Evolutionary conservation across 2,329 filamentous ascomycete species (phyloP).

Genomic region (Stagonosporopsis cucurbitacearum): DNA sequence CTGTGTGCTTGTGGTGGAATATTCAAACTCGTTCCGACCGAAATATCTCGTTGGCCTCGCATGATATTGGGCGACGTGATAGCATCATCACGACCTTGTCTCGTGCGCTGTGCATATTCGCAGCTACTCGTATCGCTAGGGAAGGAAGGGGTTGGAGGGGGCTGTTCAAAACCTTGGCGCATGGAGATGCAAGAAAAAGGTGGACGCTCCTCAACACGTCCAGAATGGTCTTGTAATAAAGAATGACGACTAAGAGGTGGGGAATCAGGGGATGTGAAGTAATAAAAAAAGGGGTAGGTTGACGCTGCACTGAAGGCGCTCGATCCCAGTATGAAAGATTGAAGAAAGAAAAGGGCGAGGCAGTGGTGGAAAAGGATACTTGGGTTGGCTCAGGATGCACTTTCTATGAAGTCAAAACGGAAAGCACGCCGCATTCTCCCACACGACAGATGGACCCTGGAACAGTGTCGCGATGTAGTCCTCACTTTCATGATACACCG

Average conservation of each 20-base stretch:
- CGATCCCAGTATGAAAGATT: constrained; percentile 16
- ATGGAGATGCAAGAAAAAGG: constrained; percentile 24
- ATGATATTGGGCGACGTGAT: constrained; percentile 7
- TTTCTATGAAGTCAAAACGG: constrained; percentile 43
- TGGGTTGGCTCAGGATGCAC: constrained; percentile 35
- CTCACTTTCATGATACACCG: constrained; percentile 12
- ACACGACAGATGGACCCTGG: constrained; percentile 16
- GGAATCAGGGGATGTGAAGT: constrained; percentile 24
- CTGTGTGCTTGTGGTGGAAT: constrained; percentile 6
- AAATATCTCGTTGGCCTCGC: constrained; percentile 14
- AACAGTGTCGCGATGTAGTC: background rate
- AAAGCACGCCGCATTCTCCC: constrained; percentile 39
- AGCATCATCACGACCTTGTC: constrained; percentile 21
- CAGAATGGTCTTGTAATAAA: background rate
- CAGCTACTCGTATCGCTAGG: constrained; percentile 17
- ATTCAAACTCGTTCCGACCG: constrained; percentile 15
- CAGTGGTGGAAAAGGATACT: constrained; percentile 23
- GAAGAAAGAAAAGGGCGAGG: constrained; percentile 1
- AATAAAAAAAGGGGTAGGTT: constrained; percentile 7
- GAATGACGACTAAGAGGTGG: background rate
- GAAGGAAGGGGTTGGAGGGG: constrained; percentile 27
- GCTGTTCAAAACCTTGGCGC: constrained; percentile 30
- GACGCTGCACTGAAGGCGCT: constrained; percentile 29
- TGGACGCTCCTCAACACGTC: background rate
- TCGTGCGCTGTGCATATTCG: constrained; percentile 23